phyloP scores from a whole-genome alignment of 139 green algal species.

The Desmodesmus armatus region DNA sequence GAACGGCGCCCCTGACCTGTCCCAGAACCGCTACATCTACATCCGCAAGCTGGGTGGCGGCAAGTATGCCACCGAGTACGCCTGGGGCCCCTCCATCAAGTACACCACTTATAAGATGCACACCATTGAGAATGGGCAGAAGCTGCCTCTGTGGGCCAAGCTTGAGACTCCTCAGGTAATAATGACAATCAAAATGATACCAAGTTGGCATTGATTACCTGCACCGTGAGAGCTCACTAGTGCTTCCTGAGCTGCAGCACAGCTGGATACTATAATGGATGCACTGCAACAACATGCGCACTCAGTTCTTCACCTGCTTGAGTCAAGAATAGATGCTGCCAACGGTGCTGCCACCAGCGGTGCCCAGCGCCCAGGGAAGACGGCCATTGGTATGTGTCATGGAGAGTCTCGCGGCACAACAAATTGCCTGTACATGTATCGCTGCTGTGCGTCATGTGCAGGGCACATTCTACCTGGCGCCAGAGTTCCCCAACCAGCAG shows the following conservation, averaged over 20 bases:
- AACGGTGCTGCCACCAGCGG: too few relatives aligned
- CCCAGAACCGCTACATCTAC: constrained; percentile 13
- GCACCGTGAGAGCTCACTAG: too few relatives aligned
- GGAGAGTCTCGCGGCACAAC: neutral
- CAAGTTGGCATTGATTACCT: too few relatives aligned
- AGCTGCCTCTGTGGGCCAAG: neutral
- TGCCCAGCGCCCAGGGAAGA: neutral
- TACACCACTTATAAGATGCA: neutral
- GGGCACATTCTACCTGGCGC: constrained; percentile 19
- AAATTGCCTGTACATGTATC: neutral
- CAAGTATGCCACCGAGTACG: neutral
- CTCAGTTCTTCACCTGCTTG: too few relatives aligned
- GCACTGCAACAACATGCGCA: too few relatives aligned
- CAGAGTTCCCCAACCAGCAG: constrained; percentile 14
- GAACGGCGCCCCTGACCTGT: constrained; percentile 1
- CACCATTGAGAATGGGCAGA: neutral
- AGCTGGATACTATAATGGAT: too few relatives aligned
- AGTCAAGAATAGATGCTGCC: too few relatives aligned
- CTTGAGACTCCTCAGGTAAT: too few relatives aligned
- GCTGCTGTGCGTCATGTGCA: neutral
- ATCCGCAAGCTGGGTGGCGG: neutral
- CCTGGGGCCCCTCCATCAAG: constrained; percentile 1
- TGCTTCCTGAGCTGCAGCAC: too few relatives aligned
- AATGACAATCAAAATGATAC: too few relatives aligned
- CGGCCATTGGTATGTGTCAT: neutral